These are phyloP conservation scores for Daucus carota DNA, from an alignment of 129 eudicot genomes.

Conservation along the genomic window DH1_v3.0 NC_030382.2:31977001-31977500, in stretches of 20 bases:
- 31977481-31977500: slow-evolving; percentile 92
- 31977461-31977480: slow-evolving; percentile 50
- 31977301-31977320: slow-evolving; percentile 76
- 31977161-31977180: neutral
- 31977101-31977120: neutral
- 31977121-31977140: neutral
- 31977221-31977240: neutral
- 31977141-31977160: neutral
- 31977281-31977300: slow-evolving; percentile 57
- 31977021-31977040: neutral
- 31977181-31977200: neutral
- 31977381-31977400: slow-evolving; percentile 81
- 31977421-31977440: slow-evolving; percentile 81
- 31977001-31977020: neutral
- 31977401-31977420: slow-evolving; percentile 85
- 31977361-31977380: slow-evolving; percentile 92
- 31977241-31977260: neutral
- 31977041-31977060: neutral
- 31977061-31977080: neutral
- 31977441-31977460: slow-evolving; percentile 58
- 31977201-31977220: neutral
- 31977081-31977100: neutral
- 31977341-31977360: slow-evolving; percentile 81
- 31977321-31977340: slow-evolving; percentile 78
- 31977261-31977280: neutral